Base-by-base conservation (phyloP, 495 filamentous ascomycete species). In the Chlorociboria aeruginascens region DNA sequence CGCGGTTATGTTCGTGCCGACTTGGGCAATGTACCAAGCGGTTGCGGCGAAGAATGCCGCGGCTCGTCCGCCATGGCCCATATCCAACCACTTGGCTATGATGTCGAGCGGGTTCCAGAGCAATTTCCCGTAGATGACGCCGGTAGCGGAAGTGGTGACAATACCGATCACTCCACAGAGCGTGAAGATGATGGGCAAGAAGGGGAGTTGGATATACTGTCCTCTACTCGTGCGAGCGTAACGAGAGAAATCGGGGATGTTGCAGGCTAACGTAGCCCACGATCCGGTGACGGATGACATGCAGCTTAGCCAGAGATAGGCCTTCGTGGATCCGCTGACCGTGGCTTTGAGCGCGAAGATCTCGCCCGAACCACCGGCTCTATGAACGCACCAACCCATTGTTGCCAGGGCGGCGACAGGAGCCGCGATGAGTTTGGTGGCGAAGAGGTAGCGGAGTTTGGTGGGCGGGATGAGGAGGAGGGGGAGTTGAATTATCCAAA, bases 21-120 rank as follows among this genome's bases (percentile, higher is more conserved):
- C 69, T 40, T 69, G 63, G 31, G 73, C 74, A 25, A 79, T 61
- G 41, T 64, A 67, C 66, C 70, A 74, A 13, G 59, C 56, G 35
- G 71, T 62, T 6, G 71, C 72, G 8, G 66, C 69, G 57, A 82
- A 82, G 65, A 81, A 79, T 40, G 72, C 69, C 32, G 72, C 72
- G 28, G 73, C 69, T 37, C 54, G 46, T 25, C 70, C 69, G 9
- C 82, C 81, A 50, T 82, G 81, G 31, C 85, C 84, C n/a, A 85
- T 53, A 1, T 47, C 38, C 7, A 94, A 73, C 68, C 95, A 95
- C 20, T 64, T 66, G 42, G 71, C 70, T 16, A 96, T 74, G 0
- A 96, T 73, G 9, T 77, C 72, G 2, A 95, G 75, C 0, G 89
- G 89, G 54, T 88, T 87, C 89, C 89, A 96, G 56, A 94, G 83